Evolutionary conservation across 148 eudicot genomes (phyloP).

Genomic region (Rhododendron henanense): DNA sequence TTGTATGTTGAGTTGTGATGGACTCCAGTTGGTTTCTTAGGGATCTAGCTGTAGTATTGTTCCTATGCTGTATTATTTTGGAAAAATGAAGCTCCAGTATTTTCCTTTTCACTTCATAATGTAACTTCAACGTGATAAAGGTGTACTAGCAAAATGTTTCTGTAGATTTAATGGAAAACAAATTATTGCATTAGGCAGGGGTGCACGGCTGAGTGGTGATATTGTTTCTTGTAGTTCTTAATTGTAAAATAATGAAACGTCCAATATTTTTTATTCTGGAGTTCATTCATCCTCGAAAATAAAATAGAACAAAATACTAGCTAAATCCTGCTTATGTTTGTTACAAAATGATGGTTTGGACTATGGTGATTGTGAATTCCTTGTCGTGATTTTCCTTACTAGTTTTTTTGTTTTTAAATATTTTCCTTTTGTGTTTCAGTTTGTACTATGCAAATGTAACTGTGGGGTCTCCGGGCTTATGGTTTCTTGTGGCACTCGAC

Average conservation of each 20-base stretch:
- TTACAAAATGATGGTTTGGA: not conserved
- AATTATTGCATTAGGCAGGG: not conserved
- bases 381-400: not conserved
- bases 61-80: not conserved
- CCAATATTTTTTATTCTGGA: not conserved
- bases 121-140: not conserved
- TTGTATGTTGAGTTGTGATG: not conserved
- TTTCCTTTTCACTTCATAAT: not conserved
- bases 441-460: slow-evolving; percentile 82
- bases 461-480: slow-evolving; percentile 62
- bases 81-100: not conserved
- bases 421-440: slow-evolving; percentile 36
- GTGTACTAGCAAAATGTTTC: not conserved
- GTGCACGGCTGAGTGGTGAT: not conserved
- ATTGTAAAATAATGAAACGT: not conserved
- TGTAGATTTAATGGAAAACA: not conserved
- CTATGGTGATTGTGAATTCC: not conserved
- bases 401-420: not conserved
- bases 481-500: slow-evolving; percentile 83
- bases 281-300: not conserved
- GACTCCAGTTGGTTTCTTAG: too few species aligned
- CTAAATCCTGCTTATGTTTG: not conserved
- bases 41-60: not conserved
- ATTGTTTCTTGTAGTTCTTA: not conserved
- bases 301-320: not conserved